Base-by-base conservation (phyloP, 225 moss, liverwort and hornwort genomes). In the Lunularia cruciata region DNA sequence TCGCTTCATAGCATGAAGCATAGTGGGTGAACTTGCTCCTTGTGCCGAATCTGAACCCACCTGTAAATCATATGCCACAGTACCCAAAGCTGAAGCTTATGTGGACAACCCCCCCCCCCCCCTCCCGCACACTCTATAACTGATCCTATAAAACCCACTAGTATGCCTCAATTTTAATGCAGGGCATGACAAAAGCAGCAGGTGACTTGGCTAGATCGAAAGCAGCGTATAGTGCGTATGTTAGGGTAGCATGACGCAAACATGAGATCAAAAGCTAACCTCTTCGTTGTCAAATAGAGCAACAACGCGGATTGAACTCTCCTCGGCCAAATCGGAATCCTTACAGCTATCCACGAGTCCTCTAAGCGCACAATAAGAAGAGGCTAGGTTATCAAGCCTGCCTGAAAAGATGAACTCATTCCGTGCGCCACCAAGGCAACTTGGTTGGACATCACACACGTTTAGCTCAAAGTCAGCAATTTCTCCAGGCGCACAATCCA, bases 271-370 rank as follows among this genome's bases (percentile, higher is more conserved):
- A 54, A 47, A 9, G 67, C 52, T 45, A 56, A 86, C 90, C 89
- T 92, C 92, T 82, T 92, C 92, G 58, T 92, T 89, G 67, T 92
- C 92, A 51, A 92, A 92, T 59, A 89, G 77, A 55, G 92, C 92
- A 59, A 92, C 79, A 68, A 84, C 87, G 57, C 89, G 83, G 66
- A 92, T 92, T 70, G 87, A 85, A 53, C 75, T 84, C 76, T 92
- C 91, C 25, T 92, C 82, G 54, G 75, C 78, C 64, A 92, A 80
- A 63, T 86, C 82, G 38, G 80, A 33, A 48, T 82, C 70, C 36
- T 74, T 66, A 74, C 89, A 89, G 38, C 85, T 81, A 66, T 92
- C 91, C 63, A 92, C 47, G 31, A 92, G 85, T 19, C 89, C 87
- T 72, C 89, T 81, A 30, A 92, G 72, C 56, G 91, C 85, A 83